Percentiles rank a stretch among this genome's conserved stretches.
Conservation (phyloP, 495 filamentous ascomycete species). For the Aspergillus bridgeri region DNA sequence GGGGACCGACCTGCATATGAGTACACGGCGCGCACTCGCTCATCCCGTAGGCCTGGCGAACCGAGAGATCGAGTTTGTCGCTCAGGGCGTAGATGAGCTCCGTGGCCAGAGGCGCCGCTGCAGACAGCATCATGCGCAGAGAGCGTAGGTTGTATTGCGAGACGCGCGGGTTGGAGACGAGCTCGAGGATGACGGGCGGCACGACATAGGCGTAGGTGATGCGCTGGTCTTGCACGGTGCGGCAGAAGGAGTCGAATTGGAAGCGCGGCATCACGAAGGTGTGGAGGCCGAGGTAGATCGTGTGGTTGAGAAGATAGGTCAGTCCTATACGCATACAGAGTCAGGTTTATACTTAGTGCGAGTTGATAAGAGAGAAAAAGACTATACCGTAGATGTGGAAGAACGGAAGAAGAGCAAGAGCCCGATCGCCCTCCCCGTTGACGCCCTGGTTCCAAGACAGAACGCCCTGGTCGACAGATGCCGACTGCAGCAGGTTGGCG, state of each 20-base stretch:
- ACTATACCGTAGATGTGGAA: conserved; percentile 77
- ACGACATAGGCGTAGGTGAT: conserved; percentile 78
- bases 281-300: conserved; percentile 56
- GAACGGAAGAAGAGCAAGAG: conserved; percentile 77
- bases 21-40: conserved; percentile 57
- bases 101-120: conserved; percentile 71
- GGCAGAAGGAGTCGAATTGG: conserved; percentile 65
- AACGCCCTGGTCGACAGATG: conserved; percentile 52
- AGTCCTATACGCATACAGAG: conserved; percentile 19
- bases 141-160: conserved; percentile 66
- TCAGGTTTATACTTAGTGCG: neutral
- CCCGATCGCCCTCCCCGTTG: conserved; percentile 56
- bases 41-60: conserved; percentile 77
- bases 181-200: conserved; percentile 72
- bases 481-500: conserved; percentile 55
- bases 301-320: conserved; percentile 52
- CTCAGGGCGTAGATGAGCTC: conserved; percentile 72
- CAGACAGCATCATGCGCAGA: conserved; percentile 72
- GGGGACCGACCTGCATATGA: conserved; percentile 37
- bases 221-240: conserved; percentile 59
- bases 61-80: conserved; percentile 57
- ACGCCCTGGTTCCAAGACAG: conserved; percentile 49
- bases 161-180: conserved; percentile 66
- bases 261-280: conserved; percentile 73
- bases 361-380: neutral